A percentile compares a stretch with the other conserved stretches of the same genome.
These are phyloP conservation scores for Fusarium sacchari DNA, from an alignment of 2,329 filamentous ascomycete species.

Conservation along the genomic window DNA sequence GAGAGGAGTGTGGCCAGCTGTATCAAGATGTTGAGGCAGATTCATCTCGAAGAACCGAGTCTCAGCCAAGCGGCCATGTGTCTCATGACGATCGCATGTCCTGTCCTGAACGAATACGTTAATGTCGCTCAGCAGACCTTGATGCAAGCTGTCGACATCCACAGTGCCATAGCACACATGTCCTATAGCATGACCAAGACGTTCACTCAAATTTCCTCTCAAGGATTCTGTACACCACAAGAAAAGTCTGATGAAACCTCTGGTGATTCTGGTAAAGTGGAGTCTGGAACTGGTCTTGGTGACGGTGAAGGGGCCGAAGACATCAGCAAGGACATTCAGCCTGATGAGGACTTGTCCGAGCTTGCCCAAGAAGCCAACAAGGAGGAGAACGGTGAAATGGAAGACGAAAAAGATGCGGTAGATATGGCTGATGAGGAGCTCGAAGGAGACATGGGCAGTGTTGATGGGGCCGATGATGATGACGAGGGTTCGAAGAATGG, in stretches of 20 bases:
- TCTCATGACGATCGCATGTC: constrained; percentile 55
- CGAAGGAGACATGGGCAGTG: constrained; percentile 80
- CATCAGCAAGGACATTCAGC: constrained; percentile 95
- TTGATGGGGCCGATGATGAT: constrained; percentile 70
- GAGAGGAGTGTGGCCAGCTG: constrained; percentile 53
- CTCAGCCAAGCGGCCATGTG: constrained; percentile 46
- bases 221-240: constrained; percentile 91
- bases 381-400: constrained; percentile 72
- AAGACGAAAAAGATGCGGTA: constrained; percentile 86
- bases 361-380: constrained; percentile 85
- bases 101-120: constrained; percentile 80
- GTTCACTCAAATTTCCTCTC: constrained; percentile 80
- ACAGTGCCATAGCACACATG: constrained; percentile 77
- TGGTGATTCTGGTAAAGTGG: constrained; percentile 79
- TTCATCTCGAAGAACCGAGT: constrained; percentile 45
- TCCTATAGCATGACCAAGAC: constrained; percentile 79
- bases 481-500: constrained; percentile 69
- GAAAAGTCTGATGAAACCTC: constrained; percentile 80
- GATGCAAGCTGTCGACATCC: constrained; percentile 68
- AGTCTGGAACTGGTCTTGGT: constrained; percentile 91
- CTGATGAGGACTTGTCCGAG: constrained; percentile 92
- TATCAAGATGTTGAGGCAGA: constrained; percentile 49
- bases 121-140: constrained; percentile 69
- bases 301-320: constrained; percentile 96
- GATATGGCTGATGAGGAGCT: constrained; percentile 93